Base-by-base conservation (phyloP, 805 yeast species). In the Starmerella apis region DNA sequence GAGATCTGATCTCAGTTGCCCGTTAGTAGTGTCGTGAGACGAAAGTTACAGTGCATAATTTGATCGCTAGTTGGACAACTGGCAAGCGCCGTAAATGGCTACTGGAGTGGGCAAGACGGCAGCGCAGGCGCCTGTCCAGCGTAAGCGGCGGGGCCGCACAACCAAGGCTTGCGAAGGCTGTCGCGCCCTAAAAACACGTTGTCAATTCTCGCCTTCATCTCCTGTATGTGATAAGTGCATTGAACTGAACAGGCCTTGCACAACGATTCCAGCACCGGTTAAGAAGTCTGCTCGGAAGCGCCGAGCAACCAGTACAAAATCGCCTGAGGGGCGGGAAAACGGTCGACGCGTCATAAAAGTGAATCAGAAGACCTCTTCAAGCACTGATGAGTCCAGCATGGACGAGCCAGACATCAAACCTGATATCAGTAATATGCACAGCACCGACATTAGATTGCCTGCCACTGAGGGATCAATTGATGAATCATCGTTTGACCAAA, bases 161-260 rank as follows among this genome's bases (percentile, higher is more conserved):
- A 44, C 51, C 16, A 44, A 48, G 38, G 56, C 56, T n/a, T 53
- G 56, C 43, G 47, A 44, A 3, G 46, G 43, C 23, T 56, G 60
- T 41, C 55, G 60, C 24, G 37, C 27, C 28, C 52, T 46, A n/a
- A 56, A 56, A 35, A 49, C 56, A 16, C 51, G 53, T 18, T 56
- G 60, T 48, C 43, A 42, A 27, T 50, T 50, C 25, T 31, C 49
- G 11, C 49, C 32, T 18, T 51, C 49, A 42, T 11, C 49, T 11
- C 24, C 16, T 27, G 14, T 33, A 20, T 56, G 60, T 47, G 54
- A 47, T n/a, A 55, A 53, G 28, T 56, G 60, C 50, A 16, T 37
- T 9, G 22, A 48, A 38, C 47, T 49, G 35, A 49, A 47, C 28
- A 11, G 41, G 19, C 52, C 46, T n/a, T 55, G 58, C 55, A 35